phyloP scores from a whole-genome alignment of 192 early-diverging fungal species.

The Hyaloraphidium curvatum region DNA sequence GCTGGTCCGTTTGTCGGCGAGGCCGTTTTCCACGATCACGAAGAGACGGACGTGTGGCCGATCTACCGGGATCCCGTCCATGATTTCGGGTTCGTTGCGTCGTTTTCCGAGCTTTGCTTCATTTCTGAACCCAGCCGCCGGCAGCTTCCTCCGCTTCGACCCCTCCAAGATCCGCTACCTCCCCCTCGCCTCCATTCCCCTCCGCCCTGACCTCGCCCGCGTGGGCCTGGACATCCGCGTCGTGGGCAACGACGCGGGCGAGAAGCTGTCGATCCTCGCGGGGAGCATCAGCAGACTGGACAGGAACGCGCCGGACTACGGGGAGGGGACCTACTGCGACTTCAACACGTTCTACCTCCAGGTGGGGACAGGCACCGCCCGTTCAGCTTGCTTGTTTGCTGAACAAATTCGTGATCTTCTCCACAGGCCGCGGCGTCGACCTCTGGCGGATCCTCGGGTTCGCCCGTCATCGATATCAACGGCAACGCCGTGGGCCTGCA shows the following conservation, averaged over 20 bases:
- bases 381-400: constrained; percentile 15
- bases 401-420: neutral
- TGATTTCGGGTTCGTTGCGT: constrained; percentile 46
- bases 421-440: neutral
- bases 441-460: constrained; percentile 24
- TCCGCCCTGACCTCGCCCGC: constrained; percentile 47
- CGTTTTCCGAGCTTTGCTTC: neutral
- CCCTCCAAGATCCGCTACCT: constrained; percentile 53
- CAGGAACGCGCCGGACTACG: constrained; percentile 64
- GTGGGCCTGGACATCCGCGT: constrained; percentile 67
- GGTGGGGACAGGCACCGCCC: constrained; percentile 54
- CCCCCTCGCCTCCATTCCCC: constrained; percentile 37
- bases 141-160: constrained; percentile 35
- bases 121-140: neutral
- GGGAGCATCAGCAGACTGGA: constrained; percentile 66
- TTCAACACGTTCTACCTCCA: constrained; percentile 54
- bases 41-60: constrained; percentile 50
- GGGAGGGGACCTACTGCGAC: constrained; percentile 50
- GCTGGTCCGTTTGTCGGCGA: constrained; percentile 71
- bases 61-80: constrained; percentile 58
- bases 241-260: constrained; percentile 16
- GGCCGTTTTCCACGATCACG: constrained; percentile 59
- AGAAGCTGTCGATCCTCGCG: constrained; percentile 53
- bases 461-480: constrained; percentile 61
- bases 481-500: constrained; percentile 66